phyloP scores from a whole-genome alignment of 331 rosid species.

The Prunus yedoensis region DNA sequence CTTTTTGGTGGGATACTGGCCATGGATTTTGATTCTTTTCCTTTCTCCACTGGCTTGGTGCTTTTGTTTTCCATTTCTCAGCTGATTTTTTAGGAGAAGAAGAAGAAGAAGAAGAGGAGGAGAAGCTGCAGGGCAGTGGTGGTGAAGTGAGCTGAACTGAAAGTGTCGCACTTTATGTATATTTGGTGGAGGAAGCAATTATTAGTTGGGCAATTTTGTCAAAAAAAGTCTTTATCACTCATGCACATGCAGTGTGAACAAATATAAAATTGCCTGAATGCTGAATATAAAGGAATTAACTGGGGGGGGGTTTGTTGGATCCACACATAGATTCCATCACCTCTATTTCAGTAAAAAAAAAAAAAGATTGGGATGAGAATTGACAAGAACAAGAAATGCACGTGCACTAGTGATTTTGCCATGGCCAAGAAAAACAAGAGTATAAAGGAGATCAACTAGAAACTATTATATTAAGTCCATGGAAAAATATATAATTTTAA shows the following conservation, averaged over 20 bases:
- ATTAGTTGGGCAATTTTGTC: background rate
- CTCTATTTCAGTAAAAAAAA: background rate
- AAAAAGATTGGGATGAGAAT: no score
- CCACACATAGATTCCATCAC: background rate
- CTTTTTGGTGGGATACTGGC: background rate
- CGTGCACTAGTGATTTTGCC: no score
- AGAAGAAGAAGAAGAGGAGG: background rate
- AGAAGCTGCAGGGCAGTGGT: background rate
- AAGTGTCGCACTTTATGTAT: background rate
- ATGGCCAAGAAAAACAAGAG: background rate
- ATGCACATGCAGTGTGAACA: background rate
- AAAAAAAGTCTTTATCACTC: background rate
- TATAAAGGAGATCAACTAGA: no score
- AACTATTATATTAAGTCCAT: background rate
- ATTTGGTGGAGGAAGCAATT: background rate
- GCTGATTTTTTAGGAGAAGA: background rate
- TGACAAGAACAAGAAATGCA: no score
- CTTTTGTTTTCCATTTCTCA: constrained; percentile 7
- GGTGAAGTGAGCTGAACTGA: background rate
- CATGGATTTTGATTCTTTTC: background rate
- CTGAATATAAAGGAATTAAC: background rate
- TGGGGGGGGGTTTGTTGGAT: background rate
- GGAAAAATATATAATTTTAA: background rate
- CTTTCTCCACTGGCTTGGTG: background rate
- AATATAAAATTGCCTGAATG: background rate